Base-by-base conservation (phyloP, 306 rosid genomes). In the Pyrus pyrifolia region DNA sequence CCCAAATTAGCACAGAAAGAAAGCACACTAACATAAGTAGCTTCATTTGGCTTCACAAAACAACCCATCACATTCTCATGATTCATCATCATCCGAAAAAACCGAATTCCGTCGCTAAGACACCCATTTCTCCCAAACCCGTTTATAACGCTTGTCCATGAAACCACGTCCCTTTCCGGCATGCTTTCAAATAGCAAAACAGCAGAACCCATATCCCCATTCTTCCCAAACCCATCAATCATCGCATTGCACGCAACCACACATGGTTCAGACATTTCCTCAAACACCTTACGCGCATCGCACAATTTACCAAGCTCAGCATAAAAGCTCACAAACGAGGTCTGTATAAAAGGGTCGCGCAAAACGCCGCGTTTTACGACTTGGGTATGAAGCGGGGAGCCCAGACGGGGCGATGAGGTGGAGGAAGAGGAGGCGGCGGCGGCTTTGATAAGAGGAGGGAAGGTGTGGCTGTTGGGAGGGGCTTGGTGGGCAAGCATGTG, bases 31-130 rank as follows among this genome's bases (percentile, higher is more conserved):
- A 83, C 91, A 85, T 74, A 91, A 6, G 95, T 90, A 82, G 93
- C 98, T 80, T 90, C 96, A 67, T 86, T 90, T 1, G 97, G 93
- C 87, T 80, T 90, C 45, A 87, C 87, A 55, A 80, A 78, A 76
- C 86, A 51, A 65, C 59, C 60, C 78, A 78, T 40, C 21, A 71
- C 87, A 82, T 90, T 88, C 80, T 46, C 29, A 71, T 49, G 19
- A 15, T 70, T 17, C 83, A 82, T 74, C 96, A 94, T 91, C 83
- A 23, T 86, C 83, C 58, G 71, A 3, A 91, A 94, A 83, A 83
- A 69, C 75, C 55, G 38, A 71, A 90, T 73, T 0, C 88, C 97
- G 45, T 85, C 86, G 31, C 76, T 19, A 45, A 76, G 89, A 11
- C 78, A 68, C 71, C 85, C 85, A 79, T 83, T 91, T 61, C 63